A percentile compares a stretch with the other conserved stretches of the same genome.
phyloP scores from a whole-genome alignment of 768 basidiomycete species.

The Xanthoconium purpureum region DNA sequence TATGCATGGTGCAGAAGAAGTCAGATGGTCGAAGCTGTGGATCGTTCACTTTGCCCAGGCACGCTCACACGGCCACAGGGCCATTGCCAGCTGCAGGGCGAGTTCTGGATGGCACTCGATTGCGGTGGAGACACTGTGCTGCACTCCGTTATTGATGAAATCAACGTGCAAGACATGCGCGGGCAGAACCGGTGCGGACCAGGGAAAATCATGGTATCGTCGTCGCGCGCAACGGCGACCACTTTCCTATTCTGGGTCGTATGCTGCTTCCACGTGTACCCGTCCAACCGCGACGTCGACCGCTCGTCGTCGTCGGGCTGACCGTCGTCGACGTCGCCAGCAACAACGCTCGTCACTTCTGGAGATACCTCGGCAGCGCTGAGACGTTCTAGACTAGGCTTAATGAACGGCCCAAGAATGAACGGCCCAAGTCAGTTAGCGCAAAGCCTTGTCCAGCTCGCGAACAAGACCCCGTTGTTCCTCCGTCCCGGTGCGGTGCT shows the following conservation, averaged over 20 bases:
- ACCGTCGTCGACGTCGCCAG: neutral
- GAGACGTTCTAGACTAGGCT: too few species aligned
- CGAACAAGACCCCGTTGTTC: slow-evolving; percentile 7
- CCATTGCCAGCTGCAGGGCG: neutral
- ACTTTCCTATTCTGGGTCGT: neutral
- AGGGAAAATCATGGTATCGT: too few species aligned
- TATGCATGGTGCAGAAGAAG: neutral
- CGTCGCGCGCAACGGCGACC: neutral
- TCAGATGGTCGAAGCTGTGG: slow-evolving; percentile 3
- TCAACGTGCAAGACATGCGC: slow-evolving; percentile 3
- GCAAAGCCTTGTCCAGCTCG: neutral
- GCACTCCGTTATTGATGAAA: slow-evolving; percentile 5
- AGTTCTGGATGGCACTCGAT: too few species aligned
- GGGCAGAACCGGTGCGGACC: neutral
- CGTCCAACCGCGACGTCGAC: neutral
- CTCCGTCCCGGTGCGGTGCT: slow-evolving; percentile 15
- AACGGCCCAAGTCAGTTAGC: neutral
- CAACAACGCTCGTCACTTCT: neutral
- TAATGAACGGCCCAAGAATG: too few species aligned
- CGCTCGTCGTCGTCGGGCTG: neutral
- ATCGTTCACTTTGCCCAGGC: neutral
- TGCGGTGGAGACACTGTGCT: neutral
- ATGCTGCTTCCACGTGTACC: neutral
- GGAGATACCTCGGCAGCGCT: too few species aligned
- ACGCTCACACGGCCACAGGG: neutral